Base-by-base conservation (phyloP, 2,329 filamentous ascomycete species). In the Trichoderma koningii region DNA sequence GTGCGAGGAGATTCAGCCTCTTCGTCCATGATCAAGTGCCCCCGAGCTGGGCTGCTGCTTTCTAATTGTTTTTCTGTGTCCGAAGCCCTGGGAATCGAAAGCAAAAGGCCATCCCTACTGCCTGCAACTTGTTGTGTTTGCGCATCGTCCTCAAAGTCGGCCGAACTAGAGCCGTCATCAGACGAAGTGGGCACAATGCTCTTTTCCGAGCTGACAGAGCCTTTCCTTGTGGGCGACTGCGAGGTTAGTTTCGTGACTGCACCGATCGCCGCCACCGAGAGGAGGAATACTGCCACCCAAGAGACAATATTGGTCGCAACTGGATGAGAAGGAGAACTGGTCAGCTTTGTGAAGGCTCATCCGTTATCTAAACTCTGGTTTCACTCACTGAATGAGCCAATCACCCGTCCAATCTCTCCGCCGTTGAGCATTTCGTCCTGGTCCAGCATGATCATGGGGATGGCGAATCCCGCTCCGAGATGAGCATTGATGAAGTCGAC, bases 401-500 rank as follows among this genome's bases (percentile, higher is more conserved):
- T 76, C 7, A 83, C 76, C 19, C 77, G 70, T 5, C 76, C 81
- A n/a, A 83, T 76, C 0, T 73, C 72, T 3, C 64, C 67, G 19
- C 72, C 69, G 19, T 73, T 70, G 7, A 79, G 67, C 12, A 76
- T 68, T 7, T 77, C 66, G 2, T 71, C 69, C n/a, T 73, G 69
- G 45, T 78, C 77, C 15, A 84, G 76, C 74, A 80, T 80, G 1
- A 83, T 72, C 2, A 85, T 76, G 0, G 83, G 82, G 2, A 84
- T 76, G 0, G 80, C 79, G 68, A 85, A 85, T 3, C 80, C 82
- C 6, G 83, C 70, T 0, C 82, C 82, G 68, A 85, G 78, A 69
- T 85, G 80, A 3, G 76, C 72, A 67, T 85, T 85, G 61, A 84
- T 76, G 10, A 84, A 76, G 55, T 84, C 77, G 23, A 82, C 76